phyloP scores from a whole-genome alignment of 192 early-diverging fungal genomes.

The Rhizophlyctis rosea region DNA sequence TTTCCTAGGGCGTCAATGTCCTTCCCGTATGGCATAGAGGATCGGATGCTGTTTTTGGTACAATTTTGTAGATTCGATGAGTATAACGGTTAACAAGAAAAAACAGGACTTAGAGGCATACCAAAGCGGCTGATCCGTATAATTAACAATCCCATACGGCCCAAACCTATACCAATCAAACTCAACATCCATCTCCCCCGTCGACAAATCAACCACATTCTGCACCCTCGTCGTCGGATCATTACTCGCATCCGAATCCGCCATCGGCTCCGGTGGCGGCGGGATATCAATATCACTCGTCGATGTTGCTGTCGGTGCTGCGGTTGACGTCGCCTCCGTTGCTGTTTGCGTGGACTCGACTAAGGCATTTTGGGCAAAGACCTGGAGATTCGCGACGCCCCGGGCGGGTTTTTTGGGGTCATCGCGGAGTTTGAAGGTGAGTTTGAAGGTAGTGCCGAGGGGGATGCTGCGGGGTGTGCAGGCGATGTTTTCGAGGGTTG shows the following conservation, averaged over 20 bases:
- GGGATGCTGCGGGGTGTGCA: constrained; percentile 13
- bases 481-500: constrained; percentile 8
- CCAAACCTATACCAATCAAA: constrained; percentile 22
- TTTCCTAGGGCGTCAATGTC: constrained; percentile 15
- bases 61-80: too few species aligned
- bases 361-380: constrained; percentile 11
- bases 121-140: constrained; percentile 16
- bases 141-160: constrained; percentile 19
- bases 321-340: too few species aligned
- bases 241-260: not conserved
- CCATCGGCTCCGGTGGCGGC: too few species aligned
- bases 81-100: too few species aligned
- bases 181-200: not conserved
- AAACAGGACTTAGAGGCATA: not conserved
- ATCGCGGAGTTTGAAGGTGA: constrained; percentile 12
- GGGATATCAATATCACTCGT: too few species aligned
- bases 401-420: constrained; percentile 11
- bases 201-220: not conserved
- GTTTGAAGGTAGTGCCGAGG: constrained; percentile 19
- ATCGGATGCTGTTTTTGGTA: not conserved
- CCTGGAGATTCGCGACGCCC: constrained; percentile 22
- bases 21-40: constrained; percentile 18
- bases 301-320: too few species aligned
- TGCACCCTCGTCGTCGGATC: constrained; percentile 7
- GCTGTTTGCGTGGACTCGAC: not conserved